Base-by-base conservation (phyloP, 2,329 filamentous ascomycete genomes). In the Ophiostoma pallidulum region DNA sequence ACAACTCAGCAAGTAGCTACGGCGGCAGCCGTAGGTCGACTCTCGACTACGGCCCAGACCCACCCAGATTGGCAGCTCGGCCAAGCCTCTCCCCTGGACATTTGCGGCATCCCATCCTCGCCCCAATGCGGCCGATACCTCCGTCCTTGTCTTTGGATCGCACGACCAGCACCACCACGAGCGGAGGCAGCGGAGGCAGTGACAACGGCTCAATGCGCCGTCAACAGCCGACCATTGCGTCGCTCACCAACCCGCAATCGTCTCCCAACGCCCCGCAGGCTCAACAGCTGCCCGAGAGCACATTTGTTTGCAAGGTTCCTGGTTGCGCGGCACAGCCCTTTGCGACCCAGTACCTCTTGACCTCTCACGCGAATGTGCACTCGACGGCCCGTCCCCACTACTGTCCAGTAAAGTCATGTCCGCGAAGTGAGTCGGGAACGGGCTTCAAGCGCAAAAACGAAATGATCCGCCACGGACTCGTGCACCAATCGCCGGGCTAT, bases 401-500 rank as follows among this genome's bases (percentile, higher is more conserved):
- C 54, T 84, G 80, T 53, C 70, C 75, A 0, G 77, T 83, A 1
- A 68, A 70, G 41, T 77, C 73, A 0, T 84, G 80, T 56, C 68
- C 78, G n/a, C 71, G 80, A 43, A 75, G 74, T 41, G 75, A 80
- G 59, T 74, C 75, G 2, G 80, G 80, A 4, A 81, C 79, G 54
- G 81, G 81, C 0, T 85, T 85, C 62, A 84, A 84, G 62, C 71
- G 81, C 49, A 84, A 84, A 61, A 84, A 84, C 55, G 81, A 84
- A 60, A 83, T 84, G 80, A 84, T 84, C 40, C 67, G 80, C 24
- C 80, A 84, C 59, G 90, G 91, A 1, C 75, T 97, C 3, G 92
- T 97, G 4, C 92, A 98, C 60, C 84, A 89, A 55, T 94, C 88
- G 8, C 92, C 92, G 1, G 91, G 91, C 51, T 98, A 97, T 59